Percentiles rank a stretch among this genome's conserved stretches.
Conservation (phyloP, 2,329 filamentous ascomycete genomes). For the Clonostachys rosea region DNA sequence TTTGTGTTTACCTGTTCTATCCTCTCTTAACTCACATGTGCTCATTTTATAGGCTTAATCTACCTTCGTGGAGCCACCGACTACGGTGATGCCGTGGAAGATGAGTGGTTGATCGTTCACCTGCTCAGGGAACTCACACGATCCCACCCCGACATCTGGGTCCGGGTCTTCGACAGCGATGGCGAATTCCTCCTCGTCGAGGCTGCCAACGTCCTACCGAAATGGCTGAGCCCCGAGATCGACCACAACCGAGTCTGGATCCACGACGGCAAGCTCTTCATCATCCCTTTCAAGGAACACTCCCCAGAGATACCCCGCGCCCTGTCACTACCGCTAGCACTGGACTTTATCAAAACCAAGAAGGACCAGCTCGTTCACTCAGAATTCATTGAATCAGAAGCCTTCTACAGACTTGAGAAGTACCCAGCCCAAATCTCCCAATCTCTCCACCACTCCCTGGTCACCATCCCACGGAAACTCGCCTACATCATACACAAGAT, state of each 20-base stretch:
- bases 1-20: no score
- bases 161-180: conserved; percentile 79
- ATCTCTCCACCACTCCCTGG: conserved; percentile 70
- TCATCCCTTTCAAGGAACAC: conserved; percentile 57
- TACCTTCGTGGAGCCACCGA: conserved; percentile 75
- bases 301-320: conserved; percentile 22
- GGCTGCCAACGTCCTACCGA: conserved; percentile 80
- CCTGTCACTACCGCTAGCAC: conserved; percentile 61
- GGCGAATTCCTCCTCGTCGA: conserved; percentile 95
- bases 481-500: conserved; percentile 74
- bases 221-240: conserved; percentile 88
- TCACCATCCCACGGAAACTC: conserved; percentile 75
- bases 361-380: conserved; percentile 64
- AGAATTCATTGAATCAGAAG: conserved; percentile 74
- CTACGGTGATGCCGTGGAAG: conserved; percentile 91
- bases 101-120: conserved; percentile 96
- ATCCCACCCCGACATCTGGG: conserved; percentile 70
- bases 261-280: conserved; percentile 66
- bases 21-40: no score
- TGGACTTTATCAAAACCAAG: conserved; percentile 51
- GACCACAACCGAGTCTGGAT: conserved; percentile 90
- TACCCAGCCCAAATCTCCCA: conserved; percentile 73
- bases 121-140: conserved; percentile 77
- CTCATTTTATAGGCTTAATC: conserved; percentile 32
- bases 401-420: conserved; percentile 81